Base-by-base conservation (phyloP, 345 rosid genomes). In the Eucalyptus camaldulensis region DNA sequence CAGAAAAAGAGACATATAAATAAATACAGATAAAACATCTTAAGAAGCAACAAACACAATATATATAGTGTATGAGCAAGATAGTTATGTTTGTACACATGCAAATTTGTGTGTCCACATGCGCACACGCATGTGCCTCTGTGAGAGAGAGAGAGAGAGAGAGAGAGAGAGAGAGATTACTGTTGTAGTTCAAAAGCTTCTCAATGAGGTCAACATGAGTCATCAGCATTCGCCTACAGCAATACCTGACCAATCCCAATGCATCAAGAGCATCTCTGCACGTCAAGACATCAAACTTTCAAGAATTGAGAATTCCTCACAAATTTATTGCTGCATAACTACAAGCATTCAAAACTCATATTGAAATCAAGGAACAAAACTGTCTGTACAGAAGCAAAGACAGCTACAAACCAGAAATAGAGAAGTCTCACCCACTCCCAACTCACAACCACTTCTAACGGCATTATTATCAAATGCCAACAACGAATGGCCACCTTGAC, bases 171-270 rank as follows among this genome's bases (percentile, higher is more conserved):
- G 90, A 87, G 90, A 86, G 49, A 86, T 90, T 95, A 98, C 99
- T 95, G 83, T 98, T 98, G 92, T 97, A 98, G 94, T 96, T 97
- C 89, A 98, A 95, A 91, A 98, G 99, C 96, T 98, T 98, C 94
- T 98, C 99, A 65, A 98, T 98, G 89, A 98, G 97, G 93, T 98
- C 99, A 45, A 98, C 99, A 88, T 98, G 99, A 89, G 99, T 98
- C 99, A 98, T 98, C 17, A 97, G 99, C 99, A 98, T 98, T 90
- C 99, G 89, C 91, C 99, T 95, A 87, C 99, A 98, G 89, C 99
- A 98, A 93, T 98, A 98, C 13, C 98, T 95, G 60, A 97, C 99
- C 91, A 98, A 92, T 19, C 95, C 95, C 88, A 98, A 91, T 8
- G 98, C 97, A 96, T 98, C 99, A 89, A 97, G 98, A 45, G 99